Evolutionary conservation across 345 rosid genomes (phyloP).

Genomic region (Citrus hindsii): DNA sequence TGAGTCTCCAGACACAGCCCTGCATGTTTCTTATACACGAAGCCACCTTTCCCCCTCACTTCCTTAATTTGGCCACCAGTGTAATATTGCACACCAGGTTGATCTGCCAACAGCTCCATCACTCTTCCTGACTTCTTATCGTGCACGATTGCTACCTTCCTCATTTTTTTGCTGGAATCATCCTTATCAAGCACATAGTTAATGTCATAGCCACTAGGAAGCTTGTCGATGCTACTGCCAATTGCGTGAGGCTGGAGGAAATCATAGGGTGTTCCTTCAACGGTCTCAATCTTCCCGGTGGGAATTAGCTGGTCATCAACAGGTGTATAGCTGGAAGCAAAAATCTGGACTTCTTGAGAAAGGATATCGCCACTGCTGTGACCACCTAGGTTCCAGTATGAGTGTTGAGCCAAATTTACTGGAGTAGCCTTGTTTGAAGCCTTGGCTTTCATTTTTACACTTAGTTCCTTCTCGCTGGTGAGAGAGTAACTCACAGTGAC

Average conservation of each 20-base stretch:
- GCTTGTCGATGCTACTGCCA: conserved; percentile 43
- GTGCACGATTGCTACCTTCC: conserved; percentile 48
- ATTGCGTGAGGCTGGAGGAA: conserved; percentile 52
- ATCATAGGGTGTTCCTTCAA: conserved; percentile 75
- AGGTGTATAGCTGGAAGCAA: conserved; percentile 59
- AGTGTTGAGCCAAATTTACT: conserved; percentile 73
- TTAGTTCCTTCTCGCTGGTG: conserved; percentile 26
- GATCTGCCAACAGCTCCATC: conserved; percentile 60
- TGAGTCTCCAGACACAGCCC: conserved; percentile 87
- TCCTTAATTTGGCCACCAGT: conserved; percentile 50
- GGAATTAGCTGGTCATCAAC: conserved; percentile 61
- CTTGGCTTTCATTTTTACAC: conserved; percentile 67
- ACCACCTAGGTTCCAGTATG: conserved; percentile 88
- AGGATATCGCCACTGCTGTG: conserved; percentile 66
- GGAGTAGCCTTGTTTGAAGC: conserved; percentile 73
- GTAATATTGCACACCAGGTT: conserved; percentile 77
- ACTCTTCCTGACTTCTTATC: conserved; percentile 66
- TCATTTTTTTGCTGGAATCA: conserved; percentile 18
- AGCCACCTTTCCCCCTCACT: conserved; percentile 66
- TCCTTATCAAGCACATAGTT: conserved; percentile 58
- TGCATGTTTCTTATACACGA: conserved; percentile 45
- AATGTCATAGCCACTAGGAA: conserved; percentile 71
- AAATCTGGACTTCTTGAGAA: conserved; percentile 57
- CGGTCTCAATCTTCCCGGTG: conserved; percentile 55
- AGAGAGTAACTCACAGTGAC: conserved; percentile 47